Evolutionary conservation across 176 grass and related monocot species (phyloP), one percentile per base, ranked within the genome.

Genomic region (Bonia amplexicaulis): DNA sequence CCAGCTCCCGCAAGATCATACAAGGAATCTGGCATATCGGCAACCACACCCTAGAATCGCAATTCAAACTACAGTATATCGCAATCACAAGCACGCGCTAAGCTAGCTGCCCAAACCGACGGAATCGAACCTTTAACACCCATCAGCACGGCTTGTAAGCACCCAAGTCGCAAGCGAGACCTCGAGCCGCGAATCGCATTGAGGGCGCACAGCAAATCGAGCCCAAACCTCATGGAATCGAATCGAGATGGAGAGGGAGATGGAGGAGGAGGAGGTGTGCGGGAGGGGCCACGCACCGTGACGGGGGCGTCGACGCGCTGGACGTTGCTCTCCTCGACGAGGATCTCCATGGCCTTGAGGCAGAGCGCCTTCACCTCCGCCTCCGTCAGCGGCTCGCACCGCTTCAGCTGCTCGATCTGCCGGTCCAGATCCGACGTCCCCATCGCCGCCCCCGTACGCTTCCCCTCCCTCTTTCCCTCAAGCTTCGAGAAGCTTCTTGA

Each of bases 321-420:
- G 44, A 99, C 96, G 66, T 96, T 99, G 86, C 96, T 99, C 93
- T 99, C 96, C 89, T 99, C 96, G 68, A 99, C 93, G 41, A 99
- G 93, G 90, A 99, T 99, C 84, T 99, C 93, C 93, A 94, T 99
- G 93, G 96, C 96, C 90, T 99, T 99, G 86, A 92, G 92, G 78
- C 96, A 99, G 48, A 99, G 96, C 26, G 91, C 91, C 88, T 99
- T 99, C 16, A 99, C 96, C 90, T 99, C 96, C 80, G 93, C 89
- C 80, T 99, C 96, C 70, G 91, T 92, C 58, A 99, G 85, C 23
- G 93, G 96, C 84, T 99, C 96, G 86, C 96, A 99, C 63, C 96
- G 90, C 90, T 94, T 99, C 19, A 99, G 93, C 86, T 99, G 93
- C 84, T 96, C 96, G 90, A 99, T 99, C 88, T 99, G 96, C 48